Evolutionary conservation across 73 alveolate genomes (phyloP), one percentile per base, ranked within the genome.

Genomic region (Urostyla sp.): DNA sequence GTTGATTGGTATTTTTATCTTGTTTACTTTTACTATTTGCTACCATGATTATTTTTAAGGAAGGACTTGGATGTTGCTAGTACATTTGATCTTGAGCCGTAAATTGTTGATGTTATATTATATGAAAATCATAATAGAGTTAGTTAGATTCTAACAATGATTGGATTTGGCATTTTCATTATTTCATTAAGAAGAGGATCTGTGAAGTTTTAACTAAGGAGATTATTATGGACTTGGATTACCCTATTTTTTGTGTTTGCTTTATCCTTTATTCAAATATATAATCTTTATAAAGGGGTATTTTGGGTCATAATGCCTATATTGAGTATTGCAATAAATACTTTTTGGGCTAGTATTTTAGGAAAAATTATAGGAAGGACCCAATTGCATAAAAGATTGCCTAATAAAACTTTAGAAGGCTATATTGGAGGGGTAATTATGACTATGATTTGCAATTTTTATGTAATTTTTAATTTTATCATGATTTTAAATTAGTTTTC

Each of bases 281-380:
- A 66, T 23, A 66, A 66, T 44, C 28, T 66, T 24, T 66, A 43
- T 28, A 66, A 66, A 32, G 80, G 80, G n/a, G 28, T 66, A 5
- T 66, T 43, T 26, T 66, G 80, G 80, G 80, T 66, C 8, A 24
- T 66, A 2, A 40, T 66, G 50, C 80, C 80, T 3, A n/a, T 66
- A 1, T 11, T 66, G 4, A 40, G 80, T 44, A 63, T 66, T 1
- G 66, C 80, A 24, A 45, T 66, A 18, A 66, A 66, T 66, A 43
- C 66, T n/a, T 3, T 66, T 3, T 66, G 59, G 16, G 8, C 80
- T 5, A 43, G 50, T 43, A 5, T 66, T 8, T 18, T 66, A 18
- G 80, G 80, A 18, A 43, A 40, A 18, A 21, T 63, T 6, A 8
- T 66, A 31, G 80, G 80, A 3, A 7, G 23, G 11, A 66, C 80